These are phyloP conservation scores for Phycomyces nitens DNA, from an alignment of 192 early-diverging fungal species.

Conservation along the genomic window DNA sequence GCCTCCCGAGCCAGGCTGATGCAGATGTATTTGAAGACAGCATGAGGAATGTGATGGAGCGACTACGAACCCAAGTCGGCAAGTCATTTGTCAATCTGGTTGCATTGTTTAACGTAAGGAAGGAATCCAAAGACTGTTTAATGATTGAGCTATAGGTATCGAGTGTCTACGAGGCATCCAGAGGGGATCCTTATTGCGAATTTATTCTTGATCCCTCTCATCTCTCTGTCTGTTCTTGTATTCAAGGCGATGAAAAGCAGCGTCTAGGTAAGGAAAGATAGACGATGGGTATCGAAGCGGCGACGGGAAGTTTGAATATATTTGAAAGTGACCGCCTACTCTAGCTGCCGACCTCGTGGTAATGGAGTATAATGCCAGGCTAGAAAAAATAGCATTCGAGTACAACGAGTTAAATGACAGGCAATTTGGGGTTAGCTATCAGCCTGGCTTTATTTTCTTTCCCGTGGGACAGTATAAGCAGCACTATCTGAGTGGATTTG, in stretches of 20 bases:
- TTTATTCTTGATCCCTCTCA: conserved; percentile 44
- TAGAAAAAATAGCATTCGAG: conserved; percentile 29
- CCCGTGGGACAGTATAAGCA: conserved; percentile 43
- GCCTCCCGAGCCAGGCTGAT: conserved; percentile 36
- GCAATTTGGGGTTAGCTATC: conserved; percentile 39
- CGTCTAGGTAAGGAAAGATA: conserved; percentile 32
- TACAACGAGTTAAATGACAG: conserved; percentile 17
- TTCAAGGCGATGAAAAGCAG: conserved; percentile 34
- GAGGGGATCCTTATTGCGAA: conserved; percentile 50
- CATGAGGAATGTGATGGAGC: conserved; percentile 32
- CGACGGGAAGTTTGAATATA: no score
- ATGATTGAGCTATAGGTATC: conserved; percentile 29
- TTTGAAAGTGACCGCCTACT: background rate
- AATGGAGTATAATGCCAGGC: conserved; percentile 30
- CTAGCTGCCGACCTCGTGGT: conserved; percentile 31
- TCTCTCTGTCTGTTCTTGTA: conserved; percentile 46
- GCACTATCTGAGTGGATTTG: conserved; percentile 47
- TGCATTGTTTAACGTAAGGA: conserved; percentile 46
- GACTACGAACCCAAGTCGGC: conserved; percentile 37
- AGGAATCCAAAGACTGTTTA: background rate
- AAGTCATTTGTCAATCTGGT: conserved; percentile 51
- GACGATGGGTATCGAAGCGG: background rate
- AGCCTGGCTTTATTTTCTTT: conserved; percentile 46
- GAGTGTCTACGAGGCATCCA: conserved; percentile 46
- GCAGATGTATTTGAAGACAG: conserved; percentile 42